Conservation (phyloP, 306 rosid genomes). For the Prunus salicina region DNA sequence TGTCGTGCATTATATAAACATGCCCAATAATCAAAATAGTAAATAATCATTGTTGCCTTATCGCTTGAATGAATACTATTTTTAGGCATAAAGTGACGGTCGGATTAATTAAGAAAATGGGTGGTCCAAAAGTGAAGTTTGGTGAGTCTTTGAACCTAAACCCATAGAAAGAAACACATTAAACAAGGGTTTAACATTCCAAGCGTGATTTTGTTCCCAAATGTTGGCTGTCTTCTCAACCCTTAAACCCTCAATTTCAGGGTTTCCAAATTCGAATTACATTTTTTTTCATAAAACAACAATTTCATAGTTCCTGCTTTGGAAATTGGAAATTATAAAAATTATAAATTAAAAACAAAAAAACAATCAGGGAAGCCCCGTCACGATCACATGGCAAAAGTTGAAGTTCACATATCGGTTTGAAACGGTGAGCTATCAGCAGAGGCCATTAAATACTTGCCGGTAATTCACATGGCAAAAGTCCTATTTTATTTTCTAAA, state of each 20-base stretch:
- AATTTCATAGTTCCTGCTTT: too few relatives aligned
- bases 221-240: constrained; percentile 13
- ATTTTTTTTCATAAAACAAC: background rate
- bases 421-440: too few relatives aligned
- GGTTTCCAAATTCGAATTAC: background rate
- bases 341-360: too few relatives aligned
- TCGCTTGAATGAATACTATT: background rate
- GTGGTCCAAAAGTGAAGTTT: constrained; percentile 20
- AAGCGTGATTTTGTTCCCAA: constrained; percentile 10
- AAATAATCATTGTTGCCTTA: background rate
- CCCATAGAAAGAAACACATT: background rate
- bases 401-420: too few relatives aligned
- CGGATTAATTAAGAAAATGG: constrained; percentile 2
- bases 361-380: too few relatives aligned
- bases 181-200: constrained; percentile 21
- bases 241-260: constrained; percentile 21
- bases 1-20: background rate
- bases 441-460: too few relatives aligned
- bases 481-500: too few relatives aligned
- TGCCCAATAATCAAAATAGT: background rate
- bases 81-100: background rate
- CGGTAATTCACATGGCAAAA: background rate
- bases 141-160: constrained; percentile 25
- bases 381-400: too few relatives aligned
- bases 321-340: too few relatives aligned